Base-by-base conservation (phyloP, 108 stramenopile genomes). In the Skeletonema grethae region DNA sequence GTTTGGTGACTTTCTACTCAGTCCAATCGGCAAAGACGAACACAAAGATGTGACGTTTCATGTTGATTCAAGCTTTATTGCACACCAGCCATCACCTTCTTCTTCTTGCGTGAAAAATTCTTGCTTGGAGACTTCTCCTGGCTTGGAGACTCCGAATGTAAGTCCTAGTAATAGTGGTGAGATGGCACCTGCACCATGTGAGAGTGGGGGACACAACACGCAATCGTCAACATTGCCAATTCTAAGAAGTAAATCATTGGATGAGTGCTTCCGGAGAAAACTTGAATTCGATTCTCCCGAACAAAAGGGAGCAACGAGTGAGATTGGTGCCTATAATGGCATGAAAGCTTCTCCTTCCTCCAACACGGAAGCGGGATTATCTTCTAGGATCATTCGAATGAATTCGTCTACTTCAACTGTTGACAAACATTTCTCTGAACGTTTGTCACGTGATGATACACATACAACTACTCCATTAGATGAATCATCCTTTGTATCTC, bases 11-110 rank as follows among this genome's bases (percentile, higher is more conserved):
- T 67, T 61, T 55, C 18, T 68, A 38, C 48, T 46, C 57, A 69
- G 62, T 31, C 67, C 67, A 6, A 69, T 69, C 1, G 18, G 50
- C 55, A 15, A 46, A 62, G 13, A 28, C 1, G 25, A 55, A 13
- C 45, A 65, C 24, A 65, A 48, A 59, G 63, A 69, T 29, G 75
- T 45, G 32, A 68, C 60, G 11, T 62, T 56, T 39, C 16, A 32
- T 35, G 36, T 46, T 10, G 39, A 69, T 3, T 63, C 46, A 24
- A 53, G 50, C 20, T 53, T 53, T 4, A 24, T 53, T 53, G 50
- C 50, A 10, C 50, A 24, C 22, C 50, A 53, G 22, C n/a, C 50
- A 53, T 22, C 20, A 24, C 50, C 50, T 7, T 7, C 20, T 24
- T 53, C 15, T n/a, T 53, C 50, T 1, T 22, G 50, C 8, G 50